A percentile compares a stretch with the other conserved stretches of the same genome.
These are phyloP conservation scores for Alternaria arborescens DNA, from an alignment of 2,329 filamentous ascomycete genomes.

Conservation along the genomic window DNA sequence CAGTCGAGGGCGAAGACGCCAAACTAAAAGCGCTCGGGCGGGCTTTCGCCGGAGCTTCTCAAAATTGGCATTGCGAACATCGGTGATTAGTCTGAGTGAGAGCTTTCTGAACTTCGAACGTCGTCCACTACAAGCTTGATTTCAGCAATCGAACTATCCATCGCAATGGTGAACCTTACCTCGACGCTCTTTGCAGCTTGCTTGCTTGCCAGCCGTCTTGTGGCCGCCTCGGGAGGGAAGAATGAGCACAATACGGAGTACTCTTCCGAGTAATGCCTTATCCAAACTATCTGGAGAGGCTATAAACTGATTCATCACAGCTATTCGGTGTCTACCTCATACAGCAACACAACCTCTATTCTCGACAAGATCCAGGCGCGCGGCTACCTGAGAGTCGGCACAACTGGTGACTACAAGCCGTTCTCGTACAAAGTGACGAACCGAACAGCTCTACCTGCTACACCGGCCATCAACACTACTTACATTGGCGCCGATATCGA, in stretches of 20 bases:
- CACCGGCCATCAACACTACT: constrained; percentile 16
- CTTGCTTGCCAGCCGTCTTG: background rate
- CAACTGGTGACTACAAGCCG: constrained; percentile 26
- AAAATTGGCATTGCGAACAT: background rate
- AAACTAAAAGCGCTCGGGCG: background rate
- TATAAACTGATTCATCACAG: background rate
- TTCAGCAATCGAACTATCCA: accelerated
- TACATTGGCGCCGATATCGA: constrained; percentile 27
- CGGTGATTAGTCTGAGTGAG: background rate
- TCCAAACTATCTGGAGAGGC: background rate
- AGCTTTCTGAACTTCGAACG: background rate
- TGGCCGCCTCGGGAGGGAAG: background rate
- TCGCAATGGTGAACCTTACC: background rate
- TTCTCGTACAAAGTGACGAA: constrained; percentile 26
- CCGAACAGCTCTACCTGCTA: constrained; percentile 17
- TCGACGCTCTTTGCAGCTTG: background rate
- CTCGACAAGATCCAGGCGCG: constrained; percentile 21
- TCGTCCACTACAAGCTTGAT: background rate
- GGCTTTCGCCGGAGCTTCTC: background rate
- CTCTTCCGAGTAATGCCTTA: background rate
- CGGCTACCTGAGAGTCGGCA: constrained; percentile 27
- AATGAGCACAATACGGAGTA: background rate
- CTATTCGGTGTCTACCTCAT: background rate
- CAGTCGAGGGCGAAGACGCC: background rate
- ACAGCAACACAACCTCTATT: constrained; percentile 12